A percentile compares a stretch with the other conserved stretches of the same genome.
phyloP scores from a whole-genome alignment of 352 stramenopile species.

The Saprolegnia parasitica region DNA sequence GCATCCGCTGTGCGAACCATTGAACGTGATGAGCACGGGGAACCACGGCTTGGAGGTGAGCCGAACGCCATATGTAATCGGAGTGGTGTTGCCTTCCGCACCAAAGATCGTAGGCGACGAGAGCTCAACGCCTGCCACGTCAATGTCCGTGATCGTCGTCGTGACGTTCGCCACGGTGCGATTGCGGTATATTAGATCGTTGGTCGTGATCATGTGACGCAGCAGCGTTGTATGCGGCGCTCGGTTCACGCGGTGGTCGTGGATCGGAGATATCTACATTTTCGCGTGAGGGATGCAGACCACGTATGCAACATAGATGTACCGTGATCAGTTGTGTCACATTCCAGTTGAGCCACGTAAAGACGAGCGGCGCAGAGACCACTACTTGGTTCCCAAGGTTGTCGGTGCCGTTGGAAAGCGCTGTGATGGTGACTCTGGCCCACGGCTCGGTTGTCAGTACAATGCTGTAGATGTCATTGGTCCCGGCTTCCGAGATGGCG shows the following conservation, averaged over 20 bases:
- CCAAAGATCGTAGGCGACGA: slow-evolving; percentile 39
- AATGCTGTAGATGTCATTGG: slow-evolving; percentile 46
- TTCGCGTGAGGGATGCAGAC: neutral
- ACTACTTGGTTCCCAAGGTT: slow-evolving; percentile 42
- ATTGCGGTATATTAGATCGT: slow-evolving; percentile 61
- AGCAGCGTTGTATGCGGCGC: slow-evolving; percentile 38
- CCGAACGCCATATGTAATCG: slow-evolving; percentile 45
- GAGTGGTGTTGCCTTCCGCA: slow-evolving; percentile 39
- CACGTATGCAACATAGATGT: neutral
- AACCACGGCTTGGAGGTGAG: slow-evolving; percentile 64
- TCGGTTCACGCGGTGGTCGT: slow-evolving; percentile 44
- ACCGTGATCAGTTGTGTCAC: slow-evolving; percentile 43
- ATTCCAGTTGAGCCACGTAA: slow-evolving; percentile 73
- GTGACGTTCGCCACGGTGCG: slow-evolving; percentile 43
- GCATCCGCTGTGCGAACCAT: slow-evolving; percentile 43
- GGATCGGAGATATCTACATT: slow-evolving; percentile 40
- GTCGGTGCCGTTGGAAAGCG: slow-evolving; percentile 43
- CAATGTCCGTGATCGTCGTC: slow-evolving; percentile 58
- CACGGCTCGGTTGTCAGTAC: slow-evolving; percentile 61
- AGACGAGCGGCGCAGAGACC: slow-evolving; percentile 39
- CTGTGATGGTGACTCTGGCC: slow-evolving; percentile 47
- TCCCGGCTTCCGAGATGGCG: slow-evolving; percentile 44
- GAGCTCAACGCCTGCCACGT: slow-evolving; percentile 53
- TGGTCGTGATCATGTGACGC: slow-evolving; percentile 50
- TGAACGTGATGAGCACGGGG: slow-evolving; percentile 44